Evolutionary conservation across 768 basidiomycete species (phyloP).

Genomic region (Ramaria rubella): DNA sequence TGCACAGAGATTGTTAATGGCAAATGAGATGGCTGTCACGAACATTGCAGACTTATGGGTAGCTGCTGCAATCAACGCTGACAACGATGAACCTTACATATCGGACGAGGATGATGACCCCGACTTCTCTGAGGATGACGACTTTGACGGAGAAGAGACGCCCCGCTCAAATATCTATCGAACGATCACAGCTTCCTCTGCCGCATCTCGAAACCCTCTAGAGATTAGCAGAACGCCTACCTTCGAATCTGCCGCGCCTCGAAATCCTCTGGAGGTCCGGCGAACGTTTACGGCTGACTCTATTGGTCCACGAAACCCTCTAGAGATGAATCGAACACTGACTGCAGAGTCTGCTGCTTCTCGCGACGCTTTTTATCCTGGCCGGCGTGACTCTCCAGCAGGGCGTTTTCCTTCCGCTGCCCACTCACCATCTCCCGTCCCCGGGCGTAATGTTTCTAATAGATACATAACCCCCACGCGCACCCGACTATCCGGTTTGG

Average conservation of each 20-base stretch:
- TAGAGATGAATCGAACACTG: background rate
- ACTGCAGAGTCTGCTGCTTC: background rate
- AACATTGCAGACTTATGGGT: conserved; percentile 97
- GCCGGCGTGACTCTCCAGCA: background rate
- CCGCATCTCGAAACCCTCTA: conserved; percentile 1
- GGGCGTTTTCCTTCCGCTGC: background rate
- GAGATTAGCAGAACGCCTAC: conserved; percentile 1
- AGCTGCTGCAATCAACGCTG: conserved; percentile 91
- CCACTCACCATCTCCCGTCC: background rate
- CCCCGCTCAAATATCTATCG: conserved; percentile 1
- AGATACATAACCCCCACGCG: background rate
- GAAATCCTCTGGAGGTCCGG: background rate
- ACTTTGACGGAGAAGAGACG: conserved; percentile 22
- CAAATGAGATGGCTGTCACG: conserved; percentile 92
- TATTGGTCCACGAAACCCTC: background rate
- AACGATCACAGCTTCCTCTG: background rate
- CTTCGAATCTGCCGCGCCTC: background rate
- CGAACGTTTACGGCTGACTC: background rate
- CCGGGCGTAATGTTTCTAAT: background rate
- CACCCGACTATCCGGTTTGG: background rate
- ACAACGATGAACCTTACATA: conserved; percentile 79
- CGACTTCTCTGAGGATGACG: conserved; percentile 28
- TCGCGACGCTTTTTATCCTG: background rate
- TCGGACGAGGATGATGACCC: conserved; percentile 41
- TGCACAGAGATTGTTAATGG: conserved; percentile 80